Base-by-base conservation (phyloP, 768 basidiomycete genomes). In the Auriscalpium orientale region DNA sequence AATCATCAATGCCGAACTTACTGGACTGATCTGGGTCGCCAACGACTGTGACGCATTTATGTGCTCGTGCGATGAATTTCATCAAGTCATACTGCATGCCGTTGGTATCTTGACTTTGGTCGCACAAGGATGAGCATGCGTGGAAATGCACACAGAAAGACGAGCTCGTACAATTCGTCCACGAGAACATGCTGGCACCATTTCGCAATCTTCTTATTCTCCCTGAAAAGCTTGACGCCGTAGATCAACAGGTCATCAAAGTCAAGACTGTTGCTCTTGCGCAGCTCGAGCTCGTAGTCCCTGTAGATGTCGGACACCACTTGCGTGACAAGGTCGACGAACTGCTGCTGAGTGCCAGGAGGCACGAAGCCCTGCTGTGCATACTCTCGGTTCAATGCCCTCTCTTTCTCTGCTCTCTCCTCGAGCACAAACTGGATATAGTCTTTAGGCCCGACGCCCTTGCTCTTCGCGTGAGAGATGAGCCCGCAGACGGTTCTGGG, bases 21-120 rank as follows among this genome's bases (percentile, higher is more conserved):
- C 86, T 93, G 0, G 89, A 91, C 66, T 95, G 92, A 67, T 95
- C 92, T 0, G 92, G 92, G 70, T 95, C 92, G 0, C 92, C 92
- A 3, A 95, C 91, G 43, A 94, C 79, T 4, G 86, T 91, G 28
- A 92, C 74, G 58, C 83, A 81, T 33, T 74, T 70, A 36, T 72
- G 70, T 4, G 69, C 63, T 12, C 73, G 63, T 0, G 84, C 87
- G 51, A 95, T 80, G 4, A 76, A 71, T 57, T 74, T 76, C 84
- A 93, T 87, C 21, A 94, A 79, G 56, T 85, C 77, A 67, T 92
- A 94, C 67, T 94, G 91, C 18, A 83, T 82, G 4, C 73, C 78
- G 61, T 92, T 93, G 1, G 90, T 92, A 67, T 94, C 91, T 70
- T 91, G 82, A 56, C 83, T 85, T 44, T 9, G 22, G 21, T 22